Percentiles rank a stretch among this genome's conserved stretches.
These are phyloP conservation scores for Melanomma pulvis-pyrius DNA, from an alignment of 495 filamentous ascomycete genomes.

Conservation along the genomic window DNA sequence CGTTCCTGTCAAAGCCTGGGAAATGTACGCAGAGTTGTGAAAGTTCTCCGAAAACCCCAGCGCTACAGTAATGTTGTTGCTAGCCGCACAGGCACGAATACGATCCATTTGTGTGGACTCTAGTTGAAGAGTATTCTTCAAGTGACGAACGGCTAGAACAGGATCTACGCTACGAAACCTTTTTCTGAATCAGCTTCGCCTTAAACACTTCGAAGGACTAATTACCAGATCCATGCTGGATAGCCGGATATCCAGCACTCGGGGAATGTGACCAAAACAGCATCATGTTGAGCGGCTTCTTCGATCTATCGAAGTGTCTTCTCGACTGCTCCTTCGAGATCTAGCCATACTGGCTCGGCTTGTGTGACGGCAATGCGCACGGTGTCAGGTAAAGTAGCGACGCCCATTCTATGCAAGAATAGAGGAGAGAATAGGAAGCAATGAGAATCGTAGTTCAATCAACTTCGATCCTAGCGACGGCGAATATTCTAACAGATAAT, in stretches of 20 bases:
- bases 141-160: slow-evolving; percentile 50
- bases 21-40: slow-evolving; percentile 57
- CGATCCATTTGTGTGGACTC: slow-evolving; percentile 53
- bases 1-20: slow-evolving; percentile 55
- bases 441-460: too few species aligned
- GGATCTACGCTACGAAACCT: slow-evolving; percentile 52
- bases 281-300: slow-evolving; percentile 56
- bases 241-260: slow-evolving; percentile 62
- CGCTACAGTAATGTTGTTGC: slow-evolving; percentile 51
- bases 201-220: not conserved
- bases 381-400: not conserved
- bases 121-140: slow-evolving; percentile 54
- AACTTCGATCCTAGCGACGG: not conserved
- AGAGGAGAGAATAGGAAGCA: not conserved
- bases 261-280: slow-evolving; percentile 57
- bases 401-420: not conserved
- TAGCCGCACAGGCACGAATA: slow-evolving; percentile 49
- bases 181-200: too few species aligned
- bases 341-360: slow-evolving; percentile 59
- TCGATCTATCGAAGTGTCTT: slow-evolving; percentile 57
- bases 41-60: slow-evolving; percentile 59
- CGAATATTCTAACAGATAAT: too few species aligned
- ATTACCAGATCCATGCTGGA: slow-evolving; percentile 62
- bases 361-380: slow-evolving; percentile 29
- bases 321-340: slow-evolving; percentile 51